Base-by-base conservation (phyloP, 495 filamentous ascomycete species). In the Penicillium egyptiacum region DNA sequence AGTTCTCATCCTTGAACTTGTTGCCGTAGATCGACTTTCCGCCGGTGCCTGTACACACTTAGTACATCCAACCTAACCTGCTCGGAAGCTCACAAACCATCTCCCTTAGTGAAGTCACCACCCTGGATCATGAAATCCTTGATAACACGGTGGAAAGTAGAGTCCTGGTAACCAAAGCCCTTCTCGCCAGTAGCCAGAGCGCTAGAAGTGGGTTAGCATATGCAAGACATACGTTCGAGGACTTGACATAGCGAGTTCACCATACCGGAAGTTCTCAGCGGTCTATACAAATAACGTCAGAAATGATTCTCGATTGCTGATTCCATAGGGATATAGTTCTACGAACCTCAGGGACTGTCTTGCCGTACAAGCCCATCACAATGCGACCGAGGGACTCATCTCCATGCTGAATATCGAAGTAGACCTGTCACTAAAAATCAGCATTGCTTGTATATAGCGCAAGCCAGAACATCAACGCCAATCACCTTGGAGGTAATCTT, bases 71-170 rank as follows among this genome's bases (percentile, higher is more conserved):
- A 44, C 12, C 16, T 6, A 35, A 4, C 19, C 20, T 12, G 3
- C n/a, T 17, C 12, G 2, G 14, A 39, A 5, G 16, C 17, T 48
- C 16, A 64, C 70, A 55, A 59, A 83, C 83, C 93, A 70, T 99
- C 92, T 62, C 86, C 86, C 59, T 86, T 90, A 73, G 95, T 99
- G 79, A 99, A 99, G 79, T 99, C 95, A 78, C 95, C 94, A 71
- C 94, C 94, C 79, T 98, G 94, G 72, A 97, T 96, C 94, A 98
- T 98, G 81, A 98, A 98, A 55, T 88, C 67, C 81, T 93, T 92
- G 81, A 98, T 98, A 68, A 98, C 95, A 77, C 94, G 90, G 85
- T 98, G 94, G 88, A 98, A 98, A 71, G 76, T 85, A 22, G 92
- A 96, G 33, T 91, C 92, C 74, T 97, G 86, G 73, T 97, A 98